Evolutionary conservation across 148 eudicot species (phyloP), one percentile per base, ranked within the genome.

Genomic region (Heliamphora exappendiculata): DNA sequence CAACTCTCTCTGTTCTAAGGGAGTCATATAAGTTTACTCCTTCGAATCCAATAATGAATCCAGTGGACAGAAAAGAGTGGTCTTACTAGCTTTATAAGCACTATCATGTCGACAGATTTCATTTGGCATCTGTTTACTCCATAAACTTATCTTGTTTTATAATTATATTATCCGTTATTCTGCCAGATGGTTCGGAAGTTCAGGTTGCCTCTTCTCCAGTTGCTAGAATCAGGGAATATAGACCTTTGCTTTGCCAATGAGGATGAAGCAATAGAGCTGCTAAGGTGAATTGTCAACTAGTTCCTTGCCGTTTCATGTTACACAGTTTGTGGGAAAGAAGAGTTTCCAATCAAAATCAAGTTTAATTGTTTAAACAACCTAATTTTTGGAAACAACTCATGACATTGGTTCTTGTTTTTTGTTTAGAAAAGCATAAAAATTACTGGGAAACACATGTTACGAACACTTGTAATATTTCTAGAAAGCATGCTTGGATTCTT

Each of bases 161-260:
- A 63, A 67, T 55, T 60, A 24, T 47, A 17, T 72, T 39, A 37
- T 19, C 62, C 37, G 50, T 36, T 22, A 20, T 20, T 39, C 79
- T 3, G 74, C 39, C 89, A 95, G 99, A 95, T 95, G 99, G 91
- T 95, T 51, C 82, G 98, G 69, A 87, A 87, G 78, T 85, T 85
- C 75, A 87, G 82, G 69, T 45, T 75, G 59, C 89, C 94, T 76
- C 90, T 95, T 73, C 74, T 89, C 58, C 80, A 88, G 76, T 74
- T 95, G 77, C 89, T 95, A 5, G 85, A 95, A 80, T 91, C 99
- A 5, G 91, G 97, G 69, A 82, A 84, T 70, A 88, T 95, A 42
- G 99, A 95, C 79, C 93, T 95, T 76, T 95, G 99, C 86, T 95
- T 93, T 85, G 99, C 99, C 77, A 95, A 95, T 74, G 99, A 95